These are phyloP conservation scores for Neocatenulostroma microsporum DNA, from an alignment of 2,329 filamentous ascomycete species.

Conservation along the genomic window DNA sequence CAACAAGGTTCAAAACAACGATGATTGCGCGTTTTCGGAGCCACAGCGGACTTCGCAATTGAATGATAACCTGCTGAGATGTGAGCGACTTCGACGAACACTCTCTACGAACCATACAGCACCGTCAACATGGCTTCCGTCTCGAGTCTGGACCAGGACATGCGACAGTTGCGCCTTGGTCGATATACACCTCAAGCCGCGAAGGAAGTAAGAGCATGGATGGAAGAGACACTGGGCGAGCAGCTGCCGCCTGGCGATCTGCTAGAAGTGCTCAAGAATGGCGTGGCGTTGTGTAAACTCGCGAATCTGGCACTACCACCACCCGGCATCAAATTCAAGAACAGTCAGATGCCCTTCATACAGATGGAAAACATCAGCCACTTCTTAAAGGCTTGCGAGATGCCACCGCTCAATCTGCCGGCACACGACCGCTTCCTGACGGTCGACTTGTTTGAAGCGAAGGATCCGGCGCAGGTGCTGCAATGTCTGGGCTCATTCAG, in stretches of 20 bases:
- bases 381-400: slow-evolving; percentile 82
- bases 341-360: slow-evolving; percentile 91
- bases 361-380: slow-evolving; percentile 99
- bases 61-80: too few species aligned
- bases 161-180: slow-evolving; percentile 85
- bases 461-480: slow-evolving; percentile 91
- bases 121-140: slow-evolving; percentile 92
- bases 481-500: slow-evolving; percentile 92
- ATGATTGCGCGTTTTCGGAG: too few species aligned
- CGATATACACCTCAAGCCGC: slow-evolving; percentile 89
- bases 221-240: slow-evolving; percentile 72
- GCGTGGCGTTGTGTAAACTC: slow-evolving; percentile 87
- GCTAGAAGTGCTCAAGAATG: slow-evolving; percentile 80
- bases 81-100: too few species aligned
- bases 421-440: slow-evolving; percentile 95
- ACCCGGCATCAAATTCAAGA: slow-evolving; percentile 78
- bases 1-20: too few species aligned
- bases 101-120: too few species aligned
- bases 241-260: slow-evolving; percentile 66
- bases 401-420: slow-evolving; percentile 74
- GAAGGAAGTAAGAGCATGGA: slow-evolving; percentile 77
- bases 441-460: slow-evolving; percentile 89
- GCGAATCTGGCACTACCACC: slow-evolving; percentile 74
- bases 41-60: too few species aligned
- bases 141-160: slow-evolving; percentile 84